Percentiles rank a stretch among this genome's conserved stretches.
These are phyloP conservation scores for Fusarium domesticum DNA, from an alignment of 2,329 filamentous ascomycete genomes.

Conservation along the genomic window DNA sequence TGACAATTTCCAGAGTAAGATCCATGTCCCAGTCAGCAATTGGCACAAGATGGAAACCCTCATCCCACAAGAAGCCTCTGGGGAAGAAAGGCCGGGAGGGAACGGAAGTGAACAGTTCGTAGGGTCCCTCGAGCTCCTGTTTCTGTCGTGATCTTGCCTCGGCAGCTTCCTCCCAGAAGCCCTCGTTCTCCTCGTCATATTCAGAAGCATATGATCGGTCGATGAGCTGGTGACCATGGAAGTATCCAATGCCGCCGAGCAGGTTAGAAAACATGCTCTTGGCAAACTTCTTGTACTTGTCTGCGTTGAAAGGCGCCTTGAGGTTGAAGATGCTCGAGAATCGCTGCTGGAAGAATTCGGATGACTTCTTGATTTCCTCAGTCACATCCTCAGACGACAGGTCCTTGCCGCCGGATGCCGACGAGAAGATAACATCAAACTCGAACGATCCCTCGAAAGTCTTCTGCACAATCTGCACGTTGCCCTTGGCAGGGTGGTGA, in stretches of 20 bases:
- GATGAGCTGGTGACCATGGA: conserved; percentile 82
- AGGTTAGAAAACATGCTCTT: conserved; percentile 93
- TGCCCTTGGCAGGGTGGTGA: conserved; percentile 67
- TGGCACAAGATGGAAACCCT: conserved; percentile 91
- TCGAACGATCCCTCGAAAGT: conserved; percentile 86
- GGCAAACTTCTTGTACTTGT: conserved; percentile 74
- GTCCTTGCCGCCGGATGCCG: conserved; percentile 61
- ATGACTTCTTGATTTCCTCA: conserved; percentile 63
- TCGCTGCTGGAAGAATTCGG: conserved; percentile 67
- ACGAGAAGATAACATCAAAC: conserved; percentile 90
- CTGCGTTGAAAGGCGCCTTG: conserved; percentile 69
- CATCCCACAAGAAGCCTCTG: conserved; percentile 94
- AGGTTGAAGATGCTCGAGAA: conserved; percentile 67
- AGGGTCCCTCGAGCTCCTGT: conserved; percentile 73
- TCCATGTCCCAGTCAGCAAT: conserved; percentile 94
- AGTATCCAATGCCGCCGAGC: conserved; percentile 91
- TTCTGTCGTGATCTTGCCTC: conserved; percentile 68
- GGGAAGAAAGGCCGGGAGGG: conserved; percentile 96
- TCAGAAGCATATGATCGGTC: conserved; percentile 89
- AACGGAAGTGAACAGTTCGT: conserved; percentile 85
- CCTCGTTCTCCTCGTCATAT: conserved; percentile 92
- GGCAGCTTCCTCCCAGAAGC: conserved; percentile 90
- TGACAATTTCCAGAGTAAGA: conserved; percentile 79
- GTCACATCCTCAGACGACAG: conserved; percentile 63
- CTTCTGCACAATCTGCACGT: conserved; percentile 87